phyloP scores from a whole-genome alignment of 345 rosid genomes.

The Noccaea bulbosa region DNA sequence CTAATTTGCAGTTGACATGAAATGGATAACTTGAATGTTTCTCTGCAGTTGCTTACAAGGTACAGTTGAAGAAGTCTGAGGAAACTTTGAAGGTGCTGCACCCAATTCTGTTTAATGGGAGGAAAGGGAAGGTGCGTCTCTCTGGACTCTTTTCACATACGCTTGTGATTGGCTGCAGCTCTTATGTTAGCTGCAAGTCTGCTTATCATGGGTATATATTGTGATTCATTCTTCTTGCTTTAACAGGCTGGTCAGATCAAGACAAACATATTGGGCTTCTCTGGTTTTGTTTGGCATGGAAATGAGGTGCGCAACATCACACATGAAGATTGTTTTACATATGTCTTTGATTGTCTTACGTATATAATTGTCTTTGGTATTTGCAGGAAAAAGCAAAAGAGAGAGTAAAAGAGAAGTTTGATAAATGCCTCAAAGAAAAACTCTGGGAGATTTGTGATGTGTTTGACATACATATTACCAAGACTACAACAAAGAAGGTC shows the following conservation, averaged over 20 bases:
- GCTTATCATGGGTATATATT: conserved; percentile 17
- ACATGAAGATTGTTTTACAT: conserved; percentile 3
- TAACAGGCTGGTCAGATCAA: conserved; percentile 86
- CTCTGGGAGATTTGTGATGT: conserved; percentile 79
- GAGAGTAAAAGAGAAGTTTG: conserved; percentile 83
- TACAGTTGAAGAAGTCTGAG: conserved; percentile 75
- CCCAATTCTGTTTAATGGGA: conserved; percentile 64
- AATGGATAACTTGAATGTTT: conserved; percentile 22
- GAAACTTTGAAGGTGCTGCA: conserved; percentile 83
- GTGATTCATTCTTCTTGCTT: conserved; percentile 39
- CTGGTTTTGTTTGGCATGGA: conserved; percentile 96
- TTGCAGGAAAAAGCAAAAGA: conserved; percentile 80
- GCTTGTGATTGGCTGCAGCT: conserved; percentile 11
- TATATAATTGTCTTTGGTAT: conserved; percentile 25
- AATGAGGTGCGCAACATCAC: conserved; percentile 67
- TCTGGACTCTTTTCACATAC: neutral
- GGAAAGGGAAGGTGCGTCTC: conserved; percentile 81
- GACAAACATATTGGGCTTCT: conserved; percentile 79
- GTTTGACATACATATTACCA: conserved; percentile 70
- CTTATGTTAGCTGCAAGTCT: conserved; percentile 28
- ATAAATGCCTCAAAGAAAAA: conserved; percentile 87
- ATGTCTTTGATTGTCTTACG: neutral
- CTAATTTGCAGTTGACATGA: conserved; percentile 13
- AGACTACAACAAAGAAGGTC: conserved; percentile 81
- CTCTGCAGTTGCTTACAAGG: conserved; percentile 76